A percentile compares a stretch with the other conserved stretches of the same genome.
Conservation (phyloP, 2,329 filamentous ascomycete genomes). For the Fusarium virguliforme region DNA sequence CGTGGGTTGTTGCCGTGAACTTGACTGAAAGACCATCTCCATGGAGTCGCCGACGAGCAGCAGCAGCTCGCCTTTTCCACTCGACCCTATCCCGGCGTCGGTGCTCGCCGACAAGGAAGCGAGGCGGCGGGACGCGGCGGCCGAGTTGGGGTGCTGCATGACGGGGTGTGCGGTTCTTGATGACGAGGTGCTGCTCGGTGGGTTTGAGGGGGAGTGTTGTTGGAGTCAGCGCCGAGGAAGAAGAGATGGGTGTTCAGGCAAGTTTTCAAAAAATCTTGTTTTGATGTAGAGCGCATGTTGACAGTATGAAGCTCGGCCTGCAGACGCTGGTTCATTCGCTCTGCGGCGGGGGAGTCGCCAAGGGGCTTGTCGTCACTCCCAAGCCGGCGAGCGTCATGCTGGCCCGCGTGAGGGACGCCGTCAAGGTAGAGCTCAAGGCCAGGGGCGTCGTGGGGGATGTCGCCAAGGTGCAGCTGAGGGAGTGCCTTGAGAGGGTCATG, state of each 20-base stretch:
- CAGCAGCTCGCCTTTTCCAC: slow-evolving; percentile 63
- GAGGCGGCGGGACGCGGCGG: slow-evolving; percentile 54
- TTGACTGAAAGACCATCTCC: neutral
- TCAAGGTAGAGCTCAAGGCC: slow-evolving; percentile 56
- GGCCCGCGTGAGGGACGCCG: slow-evolving; percentile 59
- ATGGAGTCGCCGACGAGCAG: slow-evolving; percentile 54
- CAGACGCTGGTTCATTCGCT: slow-evolving; percentile 64
- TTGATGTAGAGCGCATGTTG: slow-evolving; percentile 20
- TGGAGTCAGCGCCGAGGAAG: slow-evolving; percentile 69
- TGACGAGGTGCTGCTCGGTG: slow-evolving; percentile 63
- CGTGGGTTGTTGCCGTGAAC: neutral
- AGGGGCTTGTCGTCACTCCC: slow-evolving; percentile 66
- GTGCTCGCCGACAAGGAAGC: slow-evolving; percentile 60
- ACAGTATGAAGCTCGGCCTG: slow-evolving; percentile 60
- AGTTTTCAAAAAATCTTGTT: slow-evolving; percentile 33
- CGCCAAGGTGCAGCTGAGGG: slow-evolving; percentile 50
- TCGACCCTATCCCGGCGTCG: slow-evolving; percentile 64
- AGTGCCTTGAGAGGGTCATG: slow-evolving; percentile 66
- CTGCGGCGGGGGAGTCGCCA: slow-evolving; percentile 46
- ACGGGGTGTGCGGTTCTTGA: slow-evolving; percentile 68
- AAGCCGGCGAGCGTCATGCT: slow-evolving; percentile 61
- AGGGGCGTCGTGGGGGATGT: slow-evolving; percentile 33
- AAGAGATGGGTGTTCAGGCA: slow-evolving; percentile 65
- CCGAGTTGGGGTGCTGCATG: slow-evolving; percentile 52
- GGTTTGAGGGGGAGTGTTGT: slow-evolving; percentile 69